Base-by-base conservation (phyloP, 2,329 filamentous ascomycete genomes). In the Capronia americana region DNA sequence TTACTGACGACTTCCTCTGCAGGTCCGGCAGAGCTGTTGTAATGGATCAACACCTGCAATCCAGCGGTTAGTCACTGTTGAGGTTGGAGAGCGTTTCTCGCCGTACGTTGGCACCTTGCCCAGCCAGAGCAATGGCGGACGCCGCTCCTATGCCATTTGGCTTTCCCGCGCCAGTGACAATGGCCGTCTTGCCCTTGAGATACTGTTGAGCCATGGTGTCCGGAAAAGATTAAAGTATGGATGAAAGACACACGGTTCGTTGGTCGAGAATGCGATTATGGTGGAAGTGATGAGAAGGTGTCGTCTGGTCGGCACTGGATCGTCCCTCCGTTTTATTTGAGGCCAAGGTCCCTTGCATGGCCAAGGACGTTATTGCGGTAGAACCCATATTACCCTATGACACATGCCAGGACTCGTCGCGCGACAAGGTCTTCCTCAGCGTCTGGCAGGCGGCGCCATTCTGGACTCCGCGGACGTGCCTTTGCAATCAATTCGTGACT, bases 81-180 rank as follows among this genome's bases (percentile, higher is more conserved):
- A 32, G 17, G 6, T 48, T 48, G 17, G 11, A 32, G 41, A 1
- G 17, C 17, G 4, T 32, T 14, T 4, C 3, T 23, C 23, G 14
- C 51, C 57, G 23, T 63, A 70, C 68, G 28, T 66, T 64, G 32
- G 69, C 69, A 30, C 69, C 69, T 23, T 69, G 64, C 41, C 65
- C 61, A n/a, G 69, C 69, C 2, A 69, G 57, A 12, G 62, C 62
- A 38, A 64, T 63, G 23, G 66, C 69, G 23, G 57, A 65, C 24
- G 61, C 64, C n/a, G 66, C 66, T n/a, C 69, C 70, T 57, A 76
- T 76, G 4, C 74, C 74, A 32, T 68, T 72, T 1, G 67, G 70
- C 57, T 70, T 72, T 20, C 70, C 73, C 8, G 73, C 74, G 3
- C 73, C 74, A 2, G 74, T 76, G 20, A 75, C 69, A 23, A 75